Conservation (phyloP, 2,329 filamentous ascomycete genomes). For the Clarireedia sp. region DNA sequence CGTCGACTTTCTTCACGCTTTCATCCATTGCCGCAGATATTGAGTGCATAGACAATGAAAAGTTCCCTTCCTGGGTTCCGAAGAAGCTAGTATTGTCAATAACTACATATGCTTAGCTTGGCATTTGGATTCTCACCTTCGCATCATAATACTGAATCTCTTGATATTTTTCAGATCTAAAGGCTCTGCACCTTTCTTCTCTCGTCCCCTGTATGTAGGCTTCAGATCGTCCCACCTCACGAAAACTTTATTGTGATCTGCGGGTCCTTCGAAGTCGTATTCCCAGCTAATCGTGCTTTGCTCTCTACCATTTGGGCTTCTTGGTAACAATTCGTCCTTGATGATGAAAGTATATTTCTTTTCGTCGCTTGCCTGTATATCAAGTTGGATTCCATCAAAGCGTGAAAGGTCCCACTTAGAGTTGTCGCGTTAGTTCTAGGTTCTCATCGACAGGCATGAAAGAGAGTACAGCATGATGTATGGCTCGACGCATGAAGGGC, state of each 20-base stretch:
- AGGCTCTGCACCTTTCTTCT: slow-evolving; percentile 49
- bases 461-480: neutral
- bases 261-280: slow-evolving; percentile 49
- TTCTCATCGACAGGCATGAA: neutral
- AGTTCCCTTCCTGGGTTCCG: slow-evolving; percentile 62
- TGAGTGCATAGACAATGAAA: slow-evolving; percentile 47
- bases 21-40: slow-evolving; percentile 39
- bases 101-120: slow-evolving; percentile 8
- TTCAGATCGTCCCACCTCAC: slow-evolving; percentile 59
- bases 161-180: slow-evolving; percentile 54
- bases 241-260: slow-evolving; percentile 37
- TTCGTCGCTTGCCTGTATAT: slow-evolving; percentile 45
- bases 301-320: slow-evolving; percentile 57
- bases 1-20: neutral
- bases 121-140: slow-evolving; percentile 50
- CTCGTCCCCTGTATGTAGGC: slow-evolving; percentile 65
- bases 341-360: slow-evolving; percentile 68
- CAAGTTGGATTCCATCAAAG: slow-evolving; percentile 54
- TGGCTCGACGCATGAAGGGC: neutral
- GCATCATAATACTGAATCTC: slow-evolving; percentile 69
- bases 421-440: slow-evolving; percentile 14
- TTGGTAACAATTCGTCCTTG: slow-evolving; percentile 58
- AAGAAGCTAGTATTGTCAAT: slow-evolving; percentile 54
- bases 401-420: slow-evolving; percentile 53
- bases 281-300: slow-evolving; percentile 68